Percentiles rank a stretch among this genome's conserved stretches.
These are phyloP conservation scores for Acacia acuminata DNA, from an alignment of 306 rosid species.

Conservation along the genomic window DNA sequence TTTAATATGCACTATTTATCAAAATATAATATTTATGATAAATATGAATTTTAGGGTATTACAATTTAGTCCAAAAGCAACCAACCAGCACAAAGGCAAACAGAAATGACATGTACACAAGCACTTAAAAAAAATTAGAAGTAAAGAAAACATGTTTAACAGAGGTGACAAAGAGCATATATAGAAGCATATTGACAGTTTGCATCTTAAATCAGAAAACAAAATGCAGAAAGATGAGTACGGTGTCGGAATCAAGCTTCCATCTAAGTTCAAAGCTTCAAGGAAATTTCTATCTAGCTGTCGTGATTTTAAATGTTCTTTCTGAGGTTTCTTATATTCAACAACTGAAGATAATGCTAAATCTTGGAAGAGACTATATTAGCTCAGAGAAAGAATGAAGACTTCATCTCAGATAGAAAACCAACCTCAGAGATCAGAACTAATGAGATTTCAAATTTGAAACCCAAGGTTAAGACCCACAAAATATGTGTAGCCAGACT, in stretches of 20 bases:
- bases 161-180: too few species aligned
- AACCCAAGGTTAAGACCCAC: conserved; percentile 42
- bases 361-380: conserved; percentile 55
- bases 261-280: conserved; percentile 45
- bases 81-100: too few species aligned
- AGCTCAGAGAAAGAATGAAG: conserved; percentile 34
- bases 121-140: too few species aligned
- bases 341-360: conserved; percentile 84
- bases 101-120: too few species aligned
- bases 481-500: conserved; percentile 80
- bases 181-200: too few species aligned
- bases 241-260: neutral
- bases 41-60: too few species aligned
- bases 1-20: too few species aligned
- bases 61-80: neutral
- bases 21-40: too few species aligned
- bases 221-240: neutral
- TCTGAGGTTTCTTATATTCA: conserved; percentile 76
- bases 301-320: conserved; percentile 77
- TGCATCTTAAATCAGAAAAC: too few species aligned
- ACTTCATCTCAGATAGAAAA: conserved; percentile 10
- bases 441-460: conserved; percentile 17
- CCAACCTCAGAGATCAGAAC: conserved; percentile 28
- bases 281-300: conserved; percentile 70
- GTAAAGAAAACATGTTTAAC: too few species aligned